Base-by-base conservation (phyloP, 75 land plant species). In the Cunninghamia lanceolata region DNA sequence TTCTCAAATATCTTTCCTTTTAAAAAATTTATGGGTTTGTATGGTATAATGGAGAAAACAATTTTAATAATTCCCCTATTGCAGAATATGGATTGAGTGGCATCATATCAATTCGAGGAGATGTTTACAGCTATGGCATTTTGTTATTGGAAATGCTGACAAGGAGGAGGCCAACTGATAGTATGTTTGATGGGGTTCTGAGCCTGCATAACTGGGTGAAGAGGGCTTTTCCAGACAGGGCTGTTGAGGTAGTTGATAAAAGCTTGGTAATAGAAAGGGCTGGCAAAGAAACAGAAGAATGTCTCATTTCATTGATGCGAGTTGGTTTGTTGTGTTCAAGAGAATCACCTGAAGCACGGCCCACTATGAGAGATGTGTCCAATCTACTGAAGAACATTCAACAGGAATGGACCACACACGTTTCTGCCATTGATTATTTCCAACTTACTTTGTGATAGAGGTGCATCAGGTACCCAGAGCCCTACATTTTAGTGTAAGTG, bases 81-180 rank as follows among this genome's bases (percentile, higher is more conserved):
- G 30, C 46, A 79, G 82, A 79, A 21, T 79, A 79, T 43, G 82
- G 82, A 79, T 40, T 79, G 46, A 7, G 30, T 40, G 82, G 46
- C 46, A 40, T 4, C 13, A 46, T 28, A 16, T 79, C 82, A 9
- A 19, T 13, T 25, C 30, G 21, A 42, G 82, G 82, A 1, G 82
- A 79, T 79, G 47, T 79, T 28, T 79, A 71, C 2, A 71, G 75
- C 15, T 71, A 32, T 71, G 75, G 75, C 35, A 71, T 71, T 71
- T 32, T 71, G 11, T 9, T 71, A 13, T 71, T 71, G 35, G 75
- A 71, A 32, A 71, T 71, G 35, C 11, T 71, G 35, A 79, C 82
- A 25, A 43, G 82, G 28, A 79, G 25, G n/a, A 79, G 43, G 30
- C 82, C 82, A 16, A 79, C 82, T 25, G 46, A 43, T 39, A 25